A percentile compares a stretch with the other conserved stretches of the same genome.
Evolutionary conservation across 1,139 yeast species (phyloP).

Genomic region (Blastobotrys persicus): DNA sequence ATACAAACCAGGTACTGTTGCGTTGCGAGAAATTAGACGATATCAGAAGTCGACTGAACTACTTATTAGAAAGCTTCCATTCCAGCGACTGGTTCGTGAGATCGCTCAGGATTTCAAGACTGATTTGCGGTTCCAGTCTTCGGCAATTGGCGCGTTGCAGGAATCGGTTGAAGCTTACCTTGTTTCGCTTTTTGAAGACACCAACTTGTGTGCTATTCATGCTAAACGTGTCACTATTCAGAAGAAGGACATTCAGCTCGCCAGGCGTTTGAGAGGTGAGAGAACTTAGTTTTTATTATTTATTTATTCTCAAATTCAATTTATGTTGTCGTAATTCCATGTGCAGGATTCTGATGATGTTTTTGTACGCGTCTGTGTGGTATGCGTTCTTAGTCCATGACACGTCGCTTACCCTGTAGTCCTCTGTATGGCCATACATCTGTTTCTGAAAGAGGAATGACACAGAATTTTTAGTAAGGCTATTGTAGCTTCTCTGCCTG

Average conservation of each 20-base stretch:
- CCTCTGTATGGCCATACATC: too few species aligned
- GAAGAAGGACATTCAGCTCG: constrained; percentile 98
- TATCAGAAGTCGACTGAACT: constrained; percentile 97
- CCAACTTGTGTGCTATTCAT: constrained; percentile 97
- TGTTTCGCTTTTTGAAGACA: constrained; percentile 86
- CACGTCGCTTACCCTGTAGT: too few species aligned
- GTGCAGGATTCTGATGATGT: too few species aligned
- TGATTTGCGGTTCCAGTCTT: constrained; percentile 95
- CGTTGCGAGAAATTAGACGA: constrained; percentile 98
- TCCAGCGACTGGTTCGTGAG: constrained; percentile 98
- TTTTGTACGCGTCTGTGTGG: too few species aligned
- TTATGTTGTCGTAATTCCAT: too few species aligned
- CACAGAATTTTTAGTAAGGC: too few species aligned
- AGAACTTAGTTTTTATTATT: constrained; percentile 19
- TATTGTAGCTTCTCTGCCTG: too few species aligned
- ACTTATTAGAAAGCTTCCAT: constrained; percentile 93
- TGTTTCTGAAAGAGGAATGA: too few species aligned
- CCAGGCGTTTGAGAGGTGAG: constrained; percentile 98
- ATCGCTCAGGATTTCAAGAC: constrained; percentile 98
- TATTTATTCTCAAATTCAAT: background rate
- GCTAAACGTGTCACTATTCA: constrained; percentile 99
- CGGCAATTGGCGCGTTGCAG: constrained; percentile 98
- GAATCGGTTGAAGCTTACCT: constrained; percentile 98
- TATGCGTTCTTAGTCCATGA: too few species aligned
- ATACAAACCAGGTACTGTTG: constrained; percentile 99